Base-by-base conservation (phyloP, 192 early-diverging fungal species). In the Backusella australiensis region DNA sequence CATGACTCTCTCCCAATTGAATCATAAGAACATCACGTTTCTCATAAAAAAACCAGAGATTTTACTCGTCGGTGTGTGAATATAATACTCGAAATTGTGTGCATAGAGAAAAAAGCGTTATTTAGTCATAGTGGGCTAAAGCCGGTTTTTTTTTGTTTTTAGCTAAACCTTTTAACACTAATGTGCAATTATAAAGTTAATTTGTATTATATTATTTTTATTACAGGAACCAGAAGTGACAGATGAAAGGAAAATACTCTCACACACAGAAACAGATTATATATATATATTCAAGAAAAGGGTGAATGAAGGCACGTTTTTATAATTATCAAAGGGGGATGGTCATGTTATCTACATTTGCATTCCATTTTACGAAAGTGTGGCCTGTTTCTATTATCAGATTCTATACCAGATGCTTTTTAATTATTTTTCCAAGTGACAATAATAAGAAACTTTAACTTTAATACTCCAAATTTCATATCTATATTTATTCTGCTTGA, bases 341-440 rank as follows among this genome's bases (percentile, higher is more conserved):
- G 23, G 56, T 63, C 56, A 63, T 63, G 56, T 63, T 63, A 63
- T 63, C 21, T 4, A 29, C 56, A 63, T 63, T 63, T 49, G 17
- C 46, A 49, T 49, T 49, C 19, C 19, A 49, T 49, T 49, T 49
- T 63, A 63, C n/a, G 21, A 23, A 21, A 21, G 19, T 53, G n/a
- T 53, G 52, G 52, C 52, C 8, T 63, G 23, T 63, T 63, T 63
- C 21, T 63, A 63, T 63, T 63, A 63, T 63, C 56, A 63, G 56
- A 63, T 63, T 29, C 21, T 12, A 63, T 63, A 63, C 29, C 56
- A 63, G 56, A 63, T 63, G 56, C 56, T 63, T 63, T 63, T 63
- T 63, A 29, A 63, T 63, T 32, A 32, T 63, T 23, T 59, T 21
- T 63, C 8, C 3, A 63, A 63, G 12, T 44, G 42, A 44, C 15